These are phyloP conservation scores for Heimioporus retisporus DNA, from an alignment of 1,284 basidiomycete species.

Conservation along the genomic window DNA sequence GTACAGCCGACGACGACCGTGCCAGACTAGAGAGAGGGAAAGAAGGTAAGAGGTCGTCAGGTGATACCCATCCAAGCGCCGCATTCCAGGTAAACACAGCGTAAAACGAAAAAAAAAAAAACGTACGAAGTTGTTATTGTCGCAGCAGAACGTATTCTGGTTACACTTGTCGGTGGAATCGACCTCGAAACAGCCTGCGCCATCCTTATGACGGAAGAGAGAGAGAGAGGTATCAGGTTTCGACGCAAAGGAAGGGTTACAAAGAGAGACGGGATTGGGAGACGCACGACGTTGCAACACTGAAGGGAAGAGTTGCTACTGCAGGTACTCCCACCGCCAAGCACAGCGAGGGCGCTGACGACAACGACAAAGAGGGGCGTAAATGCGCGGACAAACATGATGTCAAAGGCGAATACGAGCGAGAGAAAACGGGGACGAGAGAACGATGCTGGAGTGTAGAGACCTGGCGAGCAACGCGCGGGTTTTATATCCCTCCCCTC, in stretches of 20 bases:
- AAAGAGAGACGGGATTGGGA: too few relatives aligned
- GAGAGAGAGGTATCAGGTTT: neutral
- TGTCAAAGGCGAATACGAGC: neutral
- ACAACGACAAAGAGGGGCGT: constrained; percentile 24
- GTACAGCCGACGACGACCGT: constrained; percentile 5
- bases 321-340: constrained; percentile 18
- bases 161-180: neutral
- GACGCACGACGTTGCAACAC: constrained; percentile 25
- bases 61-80: neutral
- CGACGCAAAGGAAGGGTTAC: neutral
- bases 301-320: constrained; percentile 9
- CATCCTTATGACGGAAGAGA: too few relatives aligned
- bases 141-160: constrained; percentile 23
- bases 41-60: constrained; percentile 2
- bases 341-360: constrained; percentile 22
- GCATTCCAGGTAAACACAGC: neutral
- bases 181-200: neutral
- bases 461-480: neutral
- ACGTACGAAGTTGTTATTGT: constrained; percentile 16
- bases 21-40: constrained; percentile 14
- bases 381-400: constrained; percentile 26
- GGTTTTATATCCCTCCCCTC: constrained; percentile 27
- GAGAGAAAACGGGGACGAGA: neutral
- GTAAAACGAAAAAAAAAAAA: neutral
- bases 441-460: neutral